A percentile compares a stretch with the other conserved stretches of the same genome.
Evolutionary conservation across 169 alveolate genomes (phyloP).

Genomic region (Blepharisma undulans): DNA sequence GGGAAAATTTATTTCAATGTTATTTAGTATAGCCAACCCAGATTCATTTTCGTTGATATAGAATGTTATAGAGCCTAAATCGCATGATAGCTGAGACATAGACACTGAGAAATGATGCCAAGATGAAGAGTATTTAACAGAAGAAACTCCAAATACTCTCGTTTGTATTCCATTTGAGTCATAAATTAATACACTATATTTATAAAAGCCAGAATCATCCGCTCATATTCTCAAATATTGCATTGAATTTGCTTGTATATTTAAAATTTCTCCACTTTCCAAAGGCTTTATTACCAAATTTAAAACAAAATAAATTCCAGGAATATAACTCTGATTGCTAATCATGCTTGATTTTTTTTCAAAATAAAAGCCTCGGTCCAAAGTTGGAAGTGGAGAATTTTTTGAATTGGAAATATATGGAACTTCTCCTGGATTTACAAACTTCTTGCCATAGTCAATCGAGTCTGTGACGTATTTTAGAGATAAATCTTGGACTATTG

Average conservation of each 20-base stretch:
- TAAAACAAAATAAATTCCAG: background rate
- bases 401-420: background rate
- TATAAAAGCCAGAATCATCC: background rate
- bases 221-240: background rate
- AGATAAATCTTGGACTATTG: background rate
- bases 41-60: too few species aligned
- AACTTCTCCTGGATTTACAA: background rate
- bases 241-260: background rate
- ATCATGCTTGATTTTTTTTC: background rate
- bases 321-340: background rate
- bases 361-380: conserved; percentile 22
- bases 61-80: too few species aligned
- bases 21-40: too few species aligned
- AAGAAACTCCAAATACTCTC: too few species aligned
- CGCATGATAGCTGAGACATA: too few species aligned
- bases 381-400: conserved; percentile 14
- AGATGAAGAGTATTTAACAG: too few species aligned
- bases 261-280: background rate
- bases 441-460: background rate
- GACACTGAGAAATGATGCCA: too few species aligned
- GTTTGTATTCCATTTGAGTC: too few species aligned
- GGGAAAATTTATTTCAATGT: too few species aligned
- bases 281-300: background rate
- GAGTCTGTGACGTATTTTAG: background rate
- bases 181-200: too few species aligned